Evolutionary conservation across 2,329 filamentous ascomycete genomes (phyloP).

Genomic region (Aspergillus pseudonomiae): DNA sequence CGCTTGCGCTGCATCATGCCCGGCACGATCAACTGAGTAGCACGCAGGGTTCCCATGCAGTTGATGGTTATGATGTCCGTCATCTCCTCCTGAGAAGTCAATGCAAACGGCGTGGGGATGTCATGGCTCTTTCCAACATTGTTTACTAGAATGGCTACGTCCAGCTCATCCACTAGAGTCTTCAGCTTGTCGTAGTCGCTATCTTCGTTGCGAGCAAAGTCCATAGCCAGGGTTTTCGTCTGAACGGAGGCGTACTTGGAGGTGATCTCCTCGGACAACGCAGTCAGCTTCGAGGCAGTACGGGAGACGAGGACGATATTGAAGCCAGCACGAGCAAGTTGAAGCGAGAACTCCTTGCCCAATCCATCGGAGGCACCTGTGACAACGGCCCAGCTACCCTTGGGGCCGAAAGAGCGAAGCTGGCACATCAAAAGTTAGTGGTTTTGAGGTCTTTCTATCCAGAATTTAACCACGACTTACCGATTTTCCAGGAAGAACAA

Average conservation of each 20-base stretch:
- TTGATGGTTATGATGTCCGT: slow-evolving; percentile 93
- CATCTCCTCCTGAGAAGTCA: slow-evolving; percentile 79
- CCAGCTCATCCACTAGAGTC: slow-evolving; percentile 69
- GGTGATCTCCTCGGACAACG: slow-evolving; percentile 74
- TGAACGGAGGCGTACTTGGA: slow-evolving; percentile 68
- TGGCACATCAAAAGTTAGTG: slow-evolving; percentile 42
- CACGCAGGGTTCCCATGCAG: slow-evolving; percentile 84
- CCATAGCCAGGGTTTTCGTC: slow-evolving; percentile 84
- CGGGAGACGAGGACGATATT: slow-evolving; percentile 94
- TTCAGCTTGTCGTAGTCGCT: slow-evolving; percentile 77
- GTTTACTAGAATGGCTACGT: slow-evolving; percentile 88
- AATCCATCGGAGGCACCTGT: slow-evolving; percentile 96
- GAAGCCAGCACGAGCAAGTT: slow-evolving; percentile 89
- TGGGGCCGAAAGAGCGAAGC: slow-evolving; percentile 88
- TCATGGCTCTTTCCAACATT: slow-evolving; percentile 94
- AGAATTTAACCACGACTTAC: slow-evolving; percentile 34
- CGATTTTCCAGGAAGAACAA: slow-evolving; percentile 62
- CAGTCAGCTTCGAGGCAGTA: slow-evolving; percentile 86
- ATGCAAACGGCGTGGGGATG: slow-evolving; percentile 86
- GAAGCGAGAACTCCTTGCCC: slow-evolving; percentile 91
- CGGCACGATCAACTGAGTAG: slow-evolving; percentile 82
- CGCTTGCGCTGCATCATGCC: slow-evolving; percentile 81
- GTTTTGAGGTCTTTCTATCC: background rate
- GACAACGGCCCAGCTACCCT: slow-evolving; percentile 90
- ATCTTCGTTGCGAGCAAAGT: slow-evolving; percentile 80